These are phyloP conservation scores for Rhodosporidiobolus odoratus DNA, from an alignment of 768 basidiomycete species.

Conservation along the genomic window DNA sequence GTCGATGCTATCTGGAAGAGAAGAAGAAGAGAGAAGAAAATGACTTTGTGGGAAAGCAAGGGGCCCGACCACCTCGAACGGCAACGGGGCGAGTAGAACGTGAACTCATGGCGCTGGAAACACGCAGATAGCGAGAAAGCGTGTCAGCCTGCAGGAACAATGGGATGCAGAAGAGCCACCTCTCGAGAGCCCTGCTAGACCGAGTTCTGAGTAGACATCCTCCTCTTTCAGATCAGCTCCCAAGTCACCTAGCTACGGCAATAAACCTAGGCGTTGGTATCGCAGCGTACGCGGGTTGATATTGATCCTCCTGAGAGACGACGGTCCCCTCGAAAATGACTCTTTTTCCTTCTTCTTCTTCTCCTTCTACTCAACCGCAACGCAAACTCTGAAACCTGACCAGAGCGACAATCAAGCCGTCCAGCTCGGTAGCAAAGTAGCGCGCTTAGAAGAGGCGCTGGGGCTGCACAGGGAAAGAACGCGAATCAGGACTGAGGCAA, in stretches of 20 bases:
- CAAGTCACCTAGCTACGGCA: constrained; percentile 4
- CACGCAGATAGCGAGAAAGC: too few relatives aligned
- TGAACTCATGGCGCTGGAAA: too few relatives aligned
- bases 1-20: too few relatives aligned
- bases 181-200: not conserved
- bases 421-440: not conserved
- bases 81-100: too few relatives aligned
- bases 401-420: not conserved
- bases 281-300: constrained; percentile 19
- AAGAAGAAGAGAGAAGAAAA: too few relatives aligned
- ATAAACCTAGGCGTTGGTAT: constrained; percentile 12
- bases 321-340: not conserved
- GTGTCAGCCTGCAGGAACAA: too few relatives aligned
- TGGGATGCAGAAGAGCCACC: not conserved
- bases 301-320: not conserved
- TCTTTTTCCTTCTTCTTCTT: not conserved
- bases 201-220: not conserved
- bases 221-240: constrained; percentile 9
- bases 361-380: not conserved
- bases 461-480: not conserved
- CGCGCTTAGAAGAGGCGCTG: constrained; percentile 21
- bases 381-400: not conserved
- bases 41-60: too few relatives aligned
- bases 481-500: too few relatives aligned
- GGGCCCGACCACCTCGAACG: too few relatives aligned